Percentiles rank a stretch among this genome's conserved stretches.
These are phyloP conservation scores for Gossypium arboreum DNA, from an alignment of 345 rosid genomes.

Conservation along the genomic window DNA sequence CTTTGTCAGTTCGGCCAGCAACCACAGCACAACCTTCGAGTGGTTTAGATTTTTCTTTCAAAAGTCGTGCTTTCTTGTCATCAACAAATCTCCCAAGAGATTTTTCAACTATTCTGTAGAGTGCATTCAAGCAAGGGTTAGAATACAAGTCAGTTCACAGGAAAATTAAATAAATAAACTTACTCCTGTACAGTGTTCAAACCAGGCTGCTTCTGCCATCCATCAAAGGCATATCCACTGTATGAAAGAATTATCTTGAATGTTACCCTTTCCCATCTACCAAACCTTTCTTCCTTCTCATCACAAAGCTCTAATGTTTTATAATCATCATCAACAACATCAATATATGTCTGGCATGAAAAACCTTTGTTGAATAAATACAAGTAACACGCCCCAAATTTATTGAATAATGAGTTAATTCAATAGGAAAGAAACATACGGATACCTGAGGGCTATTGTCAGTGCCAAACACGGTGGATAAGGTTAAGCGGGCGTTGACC, in stretches of 20 bases:
- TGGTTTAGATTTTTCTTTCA: conserved; percentile 68
- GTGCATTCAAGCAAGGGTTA: neutral
- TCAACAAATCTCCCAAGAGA: conserved; percentile 85
- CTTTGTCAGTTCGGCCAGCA: conserved; percentile 97
- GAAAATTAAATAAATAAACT: conserved; percentile 11
- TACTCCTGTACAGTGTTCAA: conserved; percentile 86
- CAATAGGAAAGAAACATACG: neutral
- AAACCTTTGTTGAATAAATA: conserved; percentile 9
- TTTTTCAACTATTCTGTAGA: conserved; percentile 63
- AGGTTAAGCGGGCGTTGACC: conserved; percentile 42
- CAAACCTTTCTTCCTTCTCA: conserved; percentile 35
- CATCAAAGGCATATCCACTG: conserved; percentile 81
- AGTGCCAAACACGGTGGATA: conserved; percentile 40
- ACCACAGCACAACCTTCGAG: conserved; percentile 78
- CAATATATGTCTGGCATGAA: conserved; percentile 34
- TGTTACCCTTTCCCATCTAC: conserved; percentile 79
- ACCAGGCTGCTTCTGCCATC: conserved; percentile 95
- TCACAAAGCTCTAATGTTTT: conserved; percentile 21
- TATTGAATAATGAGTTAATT: neutral
- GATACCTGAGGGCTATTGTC: conserved; percentile 34
- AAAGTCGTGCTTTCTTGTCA: conserved; percentile 75
- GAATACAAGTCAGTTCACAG: neutral
- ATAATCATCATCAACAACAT: conserved; percentile 30
- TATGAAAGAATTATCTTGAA: conserved; percentile 81
- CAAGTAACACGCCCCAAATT: neutral